Percentiles rank a stretch among this genome's conserved stretches.
These are phyloP conservation scores for Phialophora expanda DNA, from an alignment of 2,329 filamentous ascomycete genomes.

Conservation along the genomic window DNA sequence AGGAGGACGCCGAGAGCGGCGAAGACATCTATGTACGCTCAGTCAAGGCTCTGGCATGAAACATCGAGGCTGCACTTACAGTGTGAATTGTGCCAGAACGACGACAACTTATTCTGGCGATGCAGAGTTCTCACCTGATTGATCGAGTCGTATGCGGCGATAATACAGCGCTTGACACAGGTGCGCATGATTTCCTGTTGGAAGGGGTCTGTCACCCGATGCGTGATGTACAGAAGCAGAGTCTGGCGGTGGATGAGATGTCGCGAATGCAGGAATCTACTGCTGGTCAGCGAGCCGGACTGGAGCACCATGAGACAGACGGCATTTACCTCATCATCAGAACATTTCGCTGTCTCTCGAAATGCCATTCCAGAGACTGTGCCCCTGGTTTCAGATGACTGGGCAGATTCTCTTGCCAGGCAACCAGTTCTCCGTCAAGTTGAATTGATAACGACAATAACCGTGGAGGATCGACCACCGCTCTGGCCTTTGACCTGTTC, in stretches of 20 bases:
- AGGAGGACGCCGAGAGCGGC: constrained; percentile 12
- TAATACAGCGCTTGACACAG: constrained; percentile 15
- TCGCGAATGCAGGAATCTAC: constrained; percentile 13
- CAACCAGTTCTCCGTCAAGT: constrained; percentile 12
- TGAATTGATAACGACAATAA: constrained; percentile 12
- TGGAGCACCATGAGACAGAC: neutral
- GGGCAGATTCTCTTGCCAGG: constrained; percentile 10
- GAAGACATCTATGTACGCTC: constrained; percentile 8
- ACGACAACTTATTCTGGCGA: constrained; percentile 11
- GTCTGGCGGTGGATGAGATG: constrained; percentile 14
- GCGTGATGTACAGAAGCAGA: constrained; percentile 11
- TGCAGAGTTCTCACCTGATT: constrained; percentile 13
- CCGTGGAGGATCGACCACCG: constrained; percentile 9
- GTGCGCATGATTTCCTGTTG: constrained; percentile 15
- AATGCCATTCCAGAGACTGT: constrained; percentile 8
- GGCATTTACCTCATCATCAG: constrained; percentile 11
- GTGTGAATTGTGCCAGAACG: constrained; percentile 17
- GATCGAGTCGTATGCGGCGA: constrained; percentile 14
- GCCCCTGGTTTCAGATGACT: constrained; percentile 10
- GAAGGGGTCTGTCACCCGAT: constrained; percentile 6
- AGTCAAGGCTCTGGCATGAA: neutral
- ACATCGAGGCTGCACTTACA: neutral
- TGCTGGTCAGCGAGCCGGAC: neutral
- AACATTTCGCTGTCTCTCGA: constrained; percentile 14
- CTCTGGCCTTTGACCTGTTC: neutral